Conservation (phyloP, 2,329 filamentous ascomycete species). For the Intubia oerlemansii region DNA sequence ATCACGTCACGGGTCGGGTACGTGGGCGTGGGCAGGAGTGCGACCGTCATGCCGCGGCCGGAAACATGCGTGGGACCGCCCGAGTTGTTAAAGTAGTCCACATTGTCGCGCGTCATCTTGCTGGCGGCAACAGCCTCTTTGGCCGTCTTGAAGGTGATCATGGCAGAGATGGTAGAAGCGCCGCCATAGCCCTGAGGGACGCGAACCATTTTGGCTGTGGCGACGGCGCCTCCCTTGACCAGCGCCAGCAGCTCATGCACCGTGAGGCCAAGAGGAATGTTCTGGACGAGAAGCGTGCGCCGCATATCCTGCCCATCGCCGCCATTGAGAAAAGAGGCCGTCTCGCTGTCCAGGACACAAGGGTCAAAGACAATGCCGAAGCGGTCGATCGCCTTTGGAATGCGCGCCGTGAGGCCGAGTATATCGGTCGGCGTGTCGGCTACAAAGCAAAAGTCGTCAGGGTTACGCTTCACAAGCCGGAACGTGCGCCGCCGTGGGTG, state of each 20-base stretch:
- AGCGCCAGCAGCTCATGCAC: slow-evolving; percentile 5
- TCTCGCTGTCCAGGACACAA: background rate
- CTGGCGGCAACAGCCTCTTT: slow-evolving; percentile 2
- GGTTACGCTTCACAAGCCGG: too few species aligned
- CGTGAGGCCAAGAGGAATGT: slow-evolving; percentile 2
- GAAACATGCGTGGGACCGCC: background rate
- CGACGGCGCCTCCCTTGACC: slow-evolving; percentile 5
- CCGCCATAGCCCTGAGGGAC: background rate
- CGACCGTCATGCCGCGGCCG: background rate
- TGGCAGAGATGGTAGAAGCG: slow-evolving; percentile 2
- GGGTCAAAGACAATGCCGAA: slow-evolving; percentile 5
- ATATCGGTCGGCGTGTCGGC: background rate
- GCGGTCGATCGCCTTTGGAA: slow-evolving; percentile 1
- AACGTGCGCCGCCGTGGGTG: too few species aligned
- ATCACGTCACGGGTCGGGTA: slow-evolving; percentile 4
- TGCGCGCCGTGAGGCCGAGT: too few species aligned
- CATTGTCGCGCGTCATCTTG: background rate
- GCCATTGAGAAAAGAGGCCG: background rate
- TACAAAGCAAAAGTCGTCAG: slow-evolving; percentile 2
- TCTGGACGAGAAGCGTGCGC: slow-evolving; percentile 5
- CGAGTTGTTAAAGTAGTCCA: background rate
- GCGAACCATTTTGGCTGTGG: slow-evolving; percentile 2
- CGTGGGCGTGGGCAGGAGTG: slow-evolving; percentile 3
- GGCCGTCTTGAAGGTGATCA: slow-evolving; percentile 5
- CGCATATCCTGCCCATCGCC: slow-evolving; percentile 1